phyloP scores from a whole-genome alignment of 2,329 filamentous ascomycete genomes.

The Hymenoscyphus salicellus region DNA sequence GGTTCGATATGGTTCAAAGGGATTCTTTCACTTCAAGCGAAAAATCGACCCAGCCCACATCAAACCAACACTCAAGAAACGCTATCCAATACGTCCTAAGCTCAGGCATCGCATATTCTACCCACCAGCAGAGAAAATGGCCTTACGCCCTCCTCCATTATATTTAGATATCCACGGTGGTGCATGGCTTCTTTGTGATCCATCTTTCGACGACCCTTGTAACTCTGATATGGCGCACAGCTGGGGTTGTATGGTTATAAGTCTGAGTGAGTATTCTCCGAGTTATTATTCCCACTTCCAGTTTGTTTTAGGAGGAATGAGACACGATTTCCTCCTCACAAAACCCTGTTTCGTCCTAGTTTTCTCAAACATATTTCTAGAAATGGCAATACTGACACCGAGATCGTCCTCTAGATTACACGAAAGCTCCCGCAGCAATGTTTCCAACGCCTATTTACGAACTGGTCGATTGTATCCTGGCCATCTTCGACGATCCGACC shows the following conservation, averaged over 20 bases:
- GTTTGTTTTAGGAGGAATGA: too few species aligned
- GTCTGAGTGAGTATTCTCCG: too few species aligned
- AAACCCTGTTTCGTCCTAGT: too few species aligned
- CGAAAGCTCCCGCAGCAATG: constrained; percentile 44
- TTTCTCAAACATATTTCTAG: too few species aligned
- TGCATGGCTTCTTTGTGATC: constrained; percentile 45
- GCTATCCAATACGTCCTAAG: constrained; percentile 17
- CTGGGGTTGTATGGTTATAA: constrained; percentile 44
- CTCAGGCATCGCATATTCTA: constrained; percentile 40
- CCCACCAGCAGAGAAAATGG: constrained; percentile 29
- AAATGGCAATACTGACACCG: too few species aligned
- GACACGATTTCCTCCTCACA: too few species aligned
- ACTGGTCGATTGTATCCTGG: constrained; percentile 43
- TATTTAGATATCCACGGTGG: constrained; percentile 51
- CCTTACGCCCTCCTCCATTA: constrained; percentile 33
- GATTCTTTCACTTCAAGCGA: too few species aligned
- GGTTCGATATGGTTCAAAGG: too few species aligned
- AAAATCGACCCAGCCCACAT: background rate
- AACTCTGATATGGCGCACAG: constrained; percentile 42
- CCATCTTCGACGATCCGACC: constrained; percentile 41
- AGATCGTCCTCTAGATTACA: too few species aligned
- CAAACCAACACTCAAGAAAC: background rate
- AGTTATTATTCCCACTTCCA: too few species aligned
- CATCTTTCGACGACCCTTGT: constrained; percentile 45
- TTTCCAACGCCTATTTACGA: constrained; percentile 47